Percentiles rank a stretch among this genome's conserved stretches.
These are phyloP conservation scores for Dryas integrifolia DNA, from an alignment of 331 rosid species.

Conservation along the genomic window DNA sequence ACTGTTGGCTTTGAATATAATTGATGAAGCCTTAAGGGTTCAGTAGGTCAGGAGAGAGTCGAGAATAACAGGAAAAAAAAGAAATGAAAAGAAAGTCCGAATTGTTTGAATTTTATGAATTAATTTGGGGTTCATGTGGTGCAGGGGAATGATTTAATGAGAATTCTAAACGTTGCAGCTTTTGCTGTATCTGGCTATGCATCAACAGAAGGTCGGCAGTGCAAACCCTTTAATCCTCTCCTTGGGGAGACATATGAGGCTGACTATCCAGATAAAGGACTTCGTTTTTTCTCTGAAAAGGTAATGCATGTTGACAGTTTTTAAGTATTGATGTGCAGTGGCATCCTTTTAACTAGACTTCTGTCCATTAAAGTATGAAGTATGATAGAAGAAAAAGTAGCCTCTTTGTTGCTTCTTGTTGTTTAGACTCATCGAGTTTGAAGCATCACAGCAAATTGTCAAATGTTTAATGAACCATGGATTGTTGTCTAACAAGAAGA, in stretches of 20 bases:
- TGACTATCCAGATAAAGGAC: slow-evolving; percentile 97
- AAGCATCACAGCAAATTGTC: slow-evolving; percentile 14
- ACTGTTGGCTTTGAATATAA: too few relatives aligned
- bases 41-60: background rate
- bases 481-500: slow-evolving; percentile 42
- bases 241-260: slow-evolving; percentile 99
- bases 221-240: slow-evolving; percentile 98
- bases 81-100: background rate
- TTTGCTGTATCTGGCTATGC: slow-evolving; percentile 99
- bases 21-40: too few relatives aligned
- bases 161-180: slow-evolving; percentile 85
- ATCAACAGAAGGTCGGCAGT: slow-evolving; percentile 97
- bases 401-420: slow-evolving; percentile 15
- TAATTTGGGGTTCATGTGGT: slow-evolving; percentile 38
- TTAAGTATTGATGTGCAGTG: background rate
- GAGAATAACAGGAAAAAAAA: background rate
- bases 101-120: slow-evolving; percentile 17
- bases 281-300: slow-evolving; percentile 90
- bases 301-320: slow-evolving; percentile 34
- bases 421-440: slow-evolving; percentile 14
- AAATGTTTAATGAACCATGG: slow-evolving; percentile 18
- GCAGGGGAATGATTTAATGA: slow-evolving; percentile 98
- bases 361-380: background rate
- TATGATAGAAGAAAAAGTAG: slow-evolving; percentile 2
- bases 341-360: background rate